Percentiles rank a stretch among this genome's conserved stretches.
phyloP scores from a whole-genome alignment of 345 rosid species.

The Aquilaria malaccensis region DNA sequence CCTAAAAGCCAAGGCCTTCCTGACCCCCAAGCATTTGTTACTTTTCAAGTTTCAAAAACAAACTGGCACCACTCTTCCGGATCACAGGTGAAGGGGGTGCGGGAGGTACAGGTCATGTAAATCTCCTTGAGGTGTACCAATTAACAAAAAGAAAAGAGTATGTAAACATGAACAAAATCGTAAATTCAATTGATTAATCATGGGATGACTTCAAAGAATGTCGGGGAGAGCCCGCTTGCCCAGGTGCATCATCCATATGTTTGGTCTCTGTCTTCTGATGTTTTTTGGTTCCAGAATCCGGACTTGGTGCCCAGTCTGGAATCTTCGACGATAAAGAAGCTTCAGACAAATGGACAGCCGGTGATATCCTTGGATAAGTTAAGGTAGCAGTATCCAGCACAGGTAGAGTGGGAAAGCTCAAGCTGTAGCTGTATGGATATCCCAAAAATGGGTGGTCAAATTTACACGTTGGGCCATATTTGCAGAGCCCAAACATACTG shows the following conservation, averaged over 20 bases:
- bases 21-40: conserved; percentile 16
- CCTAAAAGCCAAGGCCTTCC: conserved; percentile 17
- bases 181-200: conserved; percentile 18
- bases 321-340: conserved; percentile 24
- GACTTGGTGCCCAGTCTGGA: conserved; percentile 25
- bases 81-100: conserved; percentile 38
- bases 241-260: conserved; percentile 27
- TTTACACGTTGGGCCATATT: conserved; percentile 65
- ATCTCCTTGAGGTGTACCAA: conserved; percentile 14
- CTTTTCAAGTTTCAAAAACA: conserved; percentile 14
- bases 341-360: conserved; percentile 23
- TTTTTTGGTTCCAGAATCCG: conserved; percentile 21
- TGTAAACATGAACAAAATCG: conserved; percentile 6
- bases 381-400: conserved; percentile 34
- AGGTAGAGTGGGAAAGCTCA: conserved; percentile 35
- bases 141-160: conserved; percentile 5
- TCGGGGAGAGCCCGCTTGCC: conserved; percentile 20
- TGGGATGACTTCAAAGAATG: conserved; percentile 25
- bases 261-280: conserved; percentile 21
- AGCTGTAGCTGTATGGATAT: conserved; percentile 33
- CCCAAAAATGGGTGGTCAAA: conserved; percentile 58
- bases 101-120: conserved; percentile 25
- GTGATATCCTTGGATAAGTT: conserved; percentile 29
- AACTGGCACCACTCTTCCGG: conserved; percentile 18
- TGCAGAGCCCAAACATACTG: conserved; percentile 56